A percentile compares a stretch with the other conserved stretches of the same genome.
Conservation (phyloP, 371 early-diverging fungal genomes). For the Phascolomyces articulosus region DNA sequence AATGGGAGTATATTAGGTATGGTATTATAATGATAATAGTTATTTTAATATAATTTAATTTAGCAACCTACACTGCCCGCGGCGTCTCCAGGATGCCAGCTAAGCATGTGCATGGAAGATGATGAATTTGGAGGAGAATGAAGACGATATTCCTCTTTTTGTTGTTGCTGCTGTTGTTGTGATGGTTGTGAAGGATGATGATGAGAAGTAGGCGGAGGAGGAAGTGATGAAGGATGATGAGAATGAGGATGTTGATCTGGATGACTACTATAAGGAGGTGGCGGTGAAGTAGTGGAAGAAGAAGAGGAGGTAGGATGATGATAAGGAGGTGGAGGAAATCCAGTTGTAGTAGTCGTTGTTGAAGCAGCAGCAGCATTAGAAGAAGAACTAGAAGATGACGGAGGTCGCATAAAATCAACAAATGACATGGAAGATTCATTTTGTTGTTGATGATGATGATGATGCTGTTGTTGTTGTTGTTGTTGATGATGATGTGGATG, state of each 20-base stretch:
- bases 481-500: background rate
- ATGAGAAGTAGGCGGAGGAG: background rate
- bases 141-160: conserved; percentile 1
- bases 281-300: background rate
- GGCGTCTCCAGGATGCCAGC: conserved; percentile 18
- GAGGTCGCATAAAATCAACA: conserved; percentile 14
- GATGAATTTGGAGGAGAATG: conserved; percentile 3
- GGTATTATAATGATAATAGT: background rate
- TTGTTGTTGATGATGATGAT: conserved; percentile 7
- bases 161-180: background rate
- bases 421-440: conserved; percentile 1
- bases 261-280: background rate
- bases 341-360: too few relatives aligned
- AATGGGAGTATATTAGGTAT: too few relatives aligned
- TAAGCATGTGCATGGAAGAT: conserved; percentile 19
- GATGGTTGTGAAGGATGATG: background rate
- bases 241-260: background rate
- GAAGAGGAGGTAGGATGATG: conserved; percentile 9
- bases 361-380: background rate
- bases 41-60: background rate
- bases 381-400: conserved; percentile 1
- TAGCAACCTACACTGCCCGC: conserved; percentile 18
- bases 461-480: conserved; percentile 1
- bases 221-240: background rate
- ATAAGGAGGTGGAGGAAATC: conserved; percentile 1